Percentiles rank a stretch among this genome's conserved stretches.
Evolutionary conservation across 2,329 filamentous ascomycete genomes (phyloP).

Genomic region (Aspergillus sp.): DNA sequence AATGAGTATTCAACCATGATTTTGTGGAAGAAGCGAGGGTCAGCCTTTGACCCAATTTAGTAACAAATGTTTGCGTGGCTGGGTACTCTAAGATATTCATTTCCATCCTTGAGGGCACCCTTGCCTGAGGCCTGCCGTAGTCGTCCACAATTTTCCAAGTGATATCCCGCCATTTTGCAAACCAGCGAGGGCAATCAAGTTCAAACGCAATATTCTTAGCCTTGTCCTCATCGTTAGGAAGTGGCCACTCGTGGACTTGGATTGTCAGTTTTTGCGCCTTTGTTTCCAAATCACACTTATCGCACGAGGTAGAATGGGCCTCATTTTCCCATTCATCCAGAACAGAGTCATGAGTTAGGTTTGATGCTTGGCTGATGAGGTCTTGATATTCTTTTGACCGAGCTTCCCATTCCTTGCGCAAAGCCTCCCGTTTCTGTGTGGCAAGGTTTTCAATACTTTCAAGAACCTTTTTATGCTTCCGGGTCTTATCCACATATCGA

Average conservation of each 20-base stretch:
- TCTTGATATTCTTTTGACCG: conserved; percentile 4
- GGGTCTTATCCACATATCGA: conserved; percentile 46
- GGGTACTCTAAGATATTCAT: conserved; percentile 11
- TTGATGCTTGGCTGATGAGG: conserved; percentile 1
- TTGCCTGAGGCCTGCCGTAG: conserved; percentile 29
- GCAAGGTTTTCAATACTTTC: conserved; percentile 2
- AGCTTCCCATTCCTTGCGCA: conserved; percentile 2
- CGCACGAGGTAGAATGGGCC: conserved; percentile 16
- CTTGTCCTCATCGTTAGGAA: conserved; percentile 34
- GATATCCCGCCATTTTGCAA: conserved; percentile 49
- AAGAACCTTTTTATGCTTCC: conserved; percentile 33
- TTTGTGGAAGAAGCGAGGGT: conserved; percentile 18
- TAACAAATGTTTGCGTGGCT: neutral
- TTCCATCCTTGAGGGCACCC: neutral
- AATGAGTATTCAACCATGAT: conserved; percentile 16
- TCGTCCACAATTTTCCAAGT: conserved; percentile 44
- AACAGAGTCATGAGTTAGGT: neutral
- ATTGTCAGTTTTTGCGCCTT: conserved; percentile 45
- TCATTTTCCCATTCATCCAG: neutral
- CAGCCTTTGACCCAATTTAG: conserved; percentile 1
- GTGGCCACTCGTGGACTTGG: conserved; percentile 54
- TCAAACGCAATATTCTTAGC: conserved; percentile 54
- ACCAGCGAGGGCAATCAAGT: conserved; percentile 40
- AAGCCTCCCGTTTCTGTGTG: neutral
- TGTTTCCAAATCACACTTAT: conserved; percentile 32